Conservation (phyloP, 345 rosid species). For the Citrus medica region DNA sequence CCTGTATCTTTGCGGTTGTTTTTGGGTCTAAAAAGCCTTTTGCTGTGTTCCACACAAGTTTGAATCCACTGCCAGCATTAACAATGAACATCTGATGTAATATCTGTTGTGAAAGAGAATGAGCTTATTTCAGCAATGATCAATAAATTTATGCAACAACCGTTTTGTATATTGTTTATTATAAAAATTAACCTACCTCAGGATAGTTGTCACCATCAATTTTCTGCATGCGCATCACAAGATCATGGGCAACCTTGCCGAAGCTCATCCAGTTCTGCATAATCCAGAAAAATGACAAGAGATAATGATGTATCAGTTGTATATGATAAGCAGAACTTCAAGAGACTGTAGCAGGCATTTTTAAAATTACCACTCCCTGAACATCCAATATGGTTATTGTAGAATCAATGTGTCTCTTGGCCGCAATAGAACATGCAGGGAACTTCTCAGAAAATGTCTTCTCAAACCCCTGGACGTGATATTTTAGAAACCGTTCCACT, state of each 20-base stretch:
- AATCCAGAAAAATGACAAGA: slow-evolving; percentile 13
- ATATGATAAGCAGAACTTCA: neutral
- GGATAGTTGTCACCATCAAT: slow-evolving; percentile 99
- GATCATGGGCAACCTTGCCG: slow-evolving; percentile 87
- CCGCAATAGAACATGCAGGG: slow-evolving; percentile 86
- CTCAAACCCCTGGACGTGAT: slow-evolving; percentile 91
- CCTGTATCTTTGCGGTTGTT: slow-evolving; percentile 89
- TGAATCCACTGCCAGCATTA: slow-evolving; percentile 87
- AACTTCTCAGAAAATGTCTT: slow-evolving; percentile 84
- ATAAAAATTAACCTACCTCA: slow-evolving; percentile 53
- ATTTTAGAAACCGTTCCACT: slow-evolving; percentile 81
- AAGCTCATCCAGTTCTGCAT: slow-evolving; percentile 88
- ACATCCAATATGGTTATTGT: slow-evolving; percentile 81
- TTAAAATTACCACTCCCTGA: slow-evolving; percentile 67
- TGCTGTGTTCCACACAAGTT: slow-evolving; percentile 79
- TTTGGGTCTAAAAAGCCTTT: slow-evolving; percentile 90
- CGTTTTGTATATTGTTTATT: neutral
- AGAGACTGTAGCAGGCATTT: slow-evolving; percentile 9
- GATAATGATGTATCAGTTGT: neutral
- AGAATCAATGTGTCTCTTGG: slow-evolving; percentile 76
- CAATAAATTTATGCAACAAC: slow-evolving; percentile 3
- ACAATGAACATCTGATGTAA: slow-evolving; percentile 91
- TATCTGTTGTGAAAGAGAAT: slow-evolving; percentile 50
- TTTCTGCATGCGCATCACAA: slow-evolving; percentile 91
- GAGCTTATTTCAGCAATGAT: slow-evolving; percentile 9